Percentiles rank a stretch among this genome's conserved stretches.
Conservation (phyloP, 192 early-diverging fungal species). For the Linnemannia schmuckeri region DNA sequence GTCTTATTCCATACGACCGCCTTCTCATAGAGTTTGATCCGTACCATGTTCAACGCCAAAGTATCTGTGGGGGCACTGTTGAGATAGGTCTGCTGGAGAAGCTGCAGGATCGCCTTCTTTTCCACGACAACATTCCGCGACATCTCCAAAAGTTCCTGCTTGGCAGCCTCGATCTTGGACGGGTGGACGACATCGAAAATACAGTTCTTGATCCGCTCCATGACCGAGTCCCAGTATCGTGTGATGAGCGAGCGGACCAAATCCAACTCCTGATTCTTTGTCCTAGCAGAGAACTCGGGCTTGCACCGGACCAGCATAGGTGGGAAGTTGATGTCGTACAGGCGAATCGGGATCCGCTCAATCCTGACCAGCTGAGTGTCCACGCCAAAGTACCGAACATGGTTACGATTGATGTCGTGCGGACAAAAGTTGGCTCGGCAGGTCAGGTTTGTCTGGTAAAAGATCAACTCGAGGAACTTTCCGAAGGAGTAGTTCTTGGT, state of each 20-base stretch:
- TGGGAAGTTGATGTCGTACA: constrained; percentile 81
- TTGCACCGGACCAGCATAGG: constrained; percentile 74
- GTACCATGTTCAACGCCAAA: constrained; percentile 83
- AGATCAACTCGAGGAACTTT: constrained; percentile 94
- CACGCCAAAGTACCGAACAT: constrained; percentile 87
- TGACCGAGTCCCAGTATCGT: constrained; percentile 89
- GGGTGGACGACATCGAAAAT: constrained; percentile 83
- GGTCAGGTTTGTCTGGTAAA: constrained; percentile 80
- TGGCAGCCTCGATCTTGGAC: constrained; percentile 77
- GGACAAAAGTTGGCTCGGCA: constrained; percentile 81
- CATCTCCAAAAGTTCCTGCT: constrained; percentile 78
- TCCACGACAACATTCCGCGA: constrained; percentile 78
- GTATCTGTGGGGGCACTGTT: constrained; percentile 84
- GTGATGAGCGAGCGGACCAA: constrained; percentile 76
- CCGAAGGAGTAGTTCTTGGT: constrained; percentile 97
- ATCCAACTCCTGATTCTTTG: constrained; percentile 84
- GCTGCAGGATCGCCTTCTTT: constrained; percentile 85
- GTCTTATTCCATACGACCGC: constrained; percentile 88
- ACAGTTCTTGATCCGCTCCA: constrained; percentile 84
- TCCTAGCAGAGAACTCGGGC: constrained; percentile 70
- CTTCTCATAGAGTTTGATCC: constrained; percentile 82
- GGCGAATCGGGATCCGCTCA: constrained; percentile 77
- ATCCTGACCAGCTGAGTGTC: constrained; percentile 85
- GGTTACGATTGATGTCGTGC: constrained; percentile 87
- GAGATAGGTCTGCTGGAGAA: constrained; percentile 86